Evolutionary conservation across 2,329 filamentous ascomycete species (phyloP), one percentile per base, ranked within the genome.

Genomic region (Teratosphaeria nubilosa): DNA sequence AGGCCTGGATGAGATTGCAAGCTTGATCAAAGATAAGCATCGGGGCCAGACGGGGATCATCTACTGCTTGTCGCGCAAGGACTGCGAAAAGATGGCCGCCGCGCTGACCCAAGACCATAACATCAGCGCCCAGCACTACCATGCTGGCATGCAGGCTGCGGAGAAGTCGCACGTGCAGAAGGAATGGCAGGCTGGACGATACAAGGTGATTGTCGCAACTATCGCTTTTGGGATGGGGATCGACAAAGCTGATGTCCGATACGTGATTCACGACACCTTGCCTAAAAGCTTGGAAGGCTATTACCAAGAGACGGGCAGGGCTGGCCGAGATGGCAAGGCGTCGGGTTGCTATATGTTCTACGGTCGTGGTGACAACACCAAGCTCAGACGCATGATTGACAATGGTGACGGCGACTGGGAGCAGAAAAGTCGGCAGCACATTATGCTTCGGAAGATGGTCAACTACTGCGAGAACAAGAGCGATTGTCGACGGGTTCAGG

Each of bases 151-250:
- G 74, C 76, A 83, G 1, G 71, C 86, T 0, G 75, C 81, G 4
- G 82, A 88, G 55, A 92, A 92, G 70, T 78, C 80, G 1, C 71
- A 80, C 6, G 82, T 94, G 4, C 92, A 97, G 72, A 82, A 82
- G 60, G 74, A 84, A 31, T 99, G 94, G 94, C 94, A 99, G 72
- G 77, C 75, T 51, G 90, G 91, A 5, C 76, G 78, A 55, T 82
- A 86, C 67, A 88, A 96, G 65, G 88, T 99, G 34, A 95, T 99
- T 51, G 94, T 99, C 54, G 95, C 94, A 22, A 99, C 94, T 0
- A 97, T 99, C 72, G 94, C 94, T 25, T 99, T 99, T 70, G 94
- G 94, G 6, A 99, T 99, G 94, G 94, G 94, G n/a, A 99, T 99
- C 64, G 94, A 99, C 77, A 99, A 99, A 72, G 84, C 91, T 0